Evolutionary conservation across 768 basidiomycete species (phyloP).

Genomic region (Termitomyces sp.): DNA sequence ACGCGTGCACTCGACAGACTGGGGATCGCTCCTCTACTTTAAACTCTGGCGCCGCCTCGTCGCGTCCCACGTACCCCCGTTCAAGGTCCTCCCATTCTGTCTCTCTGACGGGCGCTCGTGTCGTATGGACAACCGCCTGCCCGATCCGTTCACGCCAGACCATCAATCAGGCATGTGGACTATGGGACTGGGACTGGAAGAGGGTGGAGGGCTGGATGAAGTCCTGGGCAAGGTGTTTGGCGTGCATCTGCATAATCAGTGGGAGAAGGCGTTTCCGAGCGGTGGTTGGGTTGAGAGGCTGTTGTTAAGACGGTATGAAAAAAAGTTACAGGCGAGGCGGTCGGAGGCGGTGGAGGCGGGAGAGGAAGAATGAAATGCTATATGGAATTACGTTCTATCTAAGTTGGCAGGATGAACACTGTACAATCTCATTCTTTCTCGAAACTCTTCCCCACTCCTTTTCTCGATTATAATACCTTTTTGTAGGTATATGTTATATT

Average conservation of each 20-base stretch:
- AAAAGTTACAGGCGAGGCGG: slow-evolving; percentile 12
- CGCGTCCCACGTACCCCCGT: slow-evolving; percentile 66
- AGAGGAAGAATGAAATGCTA: background rate
- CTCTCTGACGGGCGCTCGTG: slow-evolving; percentile 91
- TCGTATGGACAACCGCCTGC: slow-evolving; percentile 87
- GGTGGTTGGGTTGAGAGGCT: slow-evolving; percentile 86
- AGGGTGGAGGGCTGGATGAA: slow-evolving; percentile 57
- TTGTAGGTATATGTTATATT: background rate
- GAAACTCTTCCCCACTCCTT: background rate
- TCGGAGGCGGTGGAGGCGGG: background rate
- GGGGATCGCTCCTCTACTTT: slow-evolving; percentile 89
- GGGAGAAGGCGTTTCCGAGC: slow-evolving; percentile 81
- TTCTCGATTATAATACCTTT: too few species aligned
- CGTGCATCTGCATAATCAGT: slow-evolving; percentile 94
- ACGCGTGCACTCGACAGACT: slow-evolving; percentile 77
- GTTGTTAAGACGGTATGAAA: slow-evolving; percentile 60
- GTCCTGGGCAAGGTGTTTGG: slow-evolving; percentile 72
- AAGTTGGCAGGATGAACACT: background rate
- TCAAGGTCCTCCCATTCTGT: slow-evolving; percentile 92
- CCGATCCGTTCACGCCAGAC: slow-evolving; percentile 77
- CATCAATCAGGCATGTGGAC: slow-evolving; percentile 57
- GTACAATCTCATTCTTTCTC: background rate
- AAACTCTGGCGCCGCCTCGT: slow-evolving; percentile 87
- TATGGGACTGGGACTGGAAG: slow-evolving; percentile 53
- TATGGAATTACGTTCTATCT: background rate